These are phyloP conservation scores for Penicillium angulare DNA, from an alignment of 495 filamentous ascomycete genomes.

Conservation along the genomic window DNA sequence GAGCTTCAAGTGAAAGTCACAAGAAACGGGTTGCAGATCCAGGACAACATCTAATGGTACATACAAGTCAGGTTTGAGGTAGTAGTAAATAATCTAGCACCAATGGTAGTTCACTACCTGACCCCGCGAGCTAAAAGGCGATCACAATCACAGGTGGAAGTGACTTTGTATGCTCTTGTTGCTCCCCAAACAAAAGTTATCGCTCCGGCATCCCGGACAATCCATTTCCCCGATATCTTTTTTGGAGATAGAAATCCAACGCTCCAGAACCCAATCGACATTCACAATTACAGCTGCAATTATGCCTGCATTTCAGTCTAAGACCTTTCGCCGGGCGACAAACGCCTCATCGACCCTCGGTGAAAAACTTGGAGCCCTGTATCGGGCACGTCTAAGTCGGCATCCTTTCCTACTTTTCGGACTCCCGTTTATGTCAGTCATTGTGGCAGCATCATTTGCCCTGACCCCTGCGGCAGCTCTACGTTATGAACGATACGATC, in stretches of 20 bases:
- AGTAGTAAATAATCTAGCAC: not conserved
- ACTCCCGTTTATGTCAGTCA: conserved; percentile 86
- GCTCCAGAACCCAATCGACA: not conserved
- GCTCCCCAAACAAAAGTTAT: conserved; percentile 8
- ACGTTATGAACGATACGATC: conserved; percentile 88
- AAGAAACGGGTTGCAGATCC: too few relatives aligned
- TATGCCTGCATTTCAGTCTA: conserved; percentile 74
- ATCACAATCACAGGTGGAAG: too few relatives aligned
- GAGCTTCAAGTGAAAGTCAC: too few relatives aligned
- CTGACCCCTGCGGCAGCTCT: conserved; percentile 91
- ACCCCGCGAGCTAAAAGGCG: not conserved
- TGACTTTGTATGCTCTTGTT: not conserved
- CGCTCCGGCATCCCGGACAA: conserved; percentile 4
- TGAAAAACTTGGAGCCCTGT: conserved; percentile 68
- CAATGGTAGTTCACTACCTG: not conserved
- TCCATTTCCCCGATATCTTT: conserved; percentile 2
- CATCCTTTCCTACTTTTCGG: conserved; percentile 94
- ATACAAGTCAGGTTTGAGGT: not conserved
- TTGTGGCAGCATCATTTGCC: conserved; percentile 93
- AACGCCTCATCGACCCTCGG: conserved; percentile 49
- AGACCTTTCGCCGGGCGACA: conserved; percentile 61
- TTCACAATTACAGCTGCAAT: not conserved
- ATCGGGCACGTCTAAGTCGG: conserved; percentile 64
- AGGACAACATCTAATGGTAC: not conserved
- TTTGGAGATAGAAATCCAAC: too few relatives aligned